Base-by-base conservation (phyloP, 441 rosid genomes). In the Hypseocharis bilobata region DNA sequence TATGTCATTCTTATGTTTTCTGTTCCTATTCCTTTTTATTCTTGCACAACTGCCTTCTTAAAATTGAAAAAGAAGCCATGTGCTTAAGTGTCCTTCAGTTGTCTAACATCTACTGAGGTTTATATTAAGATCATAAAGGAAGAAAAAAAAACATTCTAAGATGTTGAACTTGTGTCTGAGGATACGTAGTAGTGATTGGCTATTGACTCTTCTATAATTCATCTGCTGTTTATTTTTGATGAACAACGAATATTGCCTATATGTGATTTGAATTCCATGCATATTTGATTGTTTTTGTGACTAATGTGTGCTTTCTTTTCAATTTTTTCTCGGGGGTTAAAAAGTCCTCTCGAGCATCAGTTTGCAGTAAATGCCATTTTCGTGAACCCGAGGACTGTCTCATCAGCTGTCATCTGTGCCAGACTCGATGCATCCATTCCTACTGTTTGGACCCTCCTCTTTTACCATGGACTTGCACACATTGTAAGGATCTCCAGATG, bases 331-430 rank as follows among this genome's bases (percentile, higher is more conserved):
- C 13, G 36, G 67, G 42, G 19, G 2, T 63, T 38, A 60, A 66
- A 69, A 80, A 89, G 89, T 19, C 72, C 63, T 76, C 71, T 4
- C 49, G 58, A 64, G 75, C 74, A 60, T 59, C 85, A 28, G 89
- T 74, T 65, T 93, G 99, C 63, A 63, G 65, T 42, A 76, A 70
- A 78, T 93, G 98, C 73, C 69, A 32, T 70, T 71, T 45, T 34
- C 83, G 77, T 51, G 97, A 93, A 68, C 97, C 97, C 0, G 89
- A 75, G 70, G 99, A 93, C 29, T 89, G 89, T 67, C 85, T 93
- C 5, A 58, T 88, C 38, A 77, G 73, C 59, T 93, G 97, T 66
- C 84, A 86, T 56, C 67, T 81, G 25, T 91, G 99, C 80, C 82
- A 74, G 60, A 64, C 66, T 58, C 78, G 83, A 60, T 75, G 85